A percentile compares a stretch with the other conserved stretches of the same genome.
Evolutionary conservation across 768 basidiomycete genomes (phyloP).

Genomic region (Cystobasidium ongulense): DNA sequence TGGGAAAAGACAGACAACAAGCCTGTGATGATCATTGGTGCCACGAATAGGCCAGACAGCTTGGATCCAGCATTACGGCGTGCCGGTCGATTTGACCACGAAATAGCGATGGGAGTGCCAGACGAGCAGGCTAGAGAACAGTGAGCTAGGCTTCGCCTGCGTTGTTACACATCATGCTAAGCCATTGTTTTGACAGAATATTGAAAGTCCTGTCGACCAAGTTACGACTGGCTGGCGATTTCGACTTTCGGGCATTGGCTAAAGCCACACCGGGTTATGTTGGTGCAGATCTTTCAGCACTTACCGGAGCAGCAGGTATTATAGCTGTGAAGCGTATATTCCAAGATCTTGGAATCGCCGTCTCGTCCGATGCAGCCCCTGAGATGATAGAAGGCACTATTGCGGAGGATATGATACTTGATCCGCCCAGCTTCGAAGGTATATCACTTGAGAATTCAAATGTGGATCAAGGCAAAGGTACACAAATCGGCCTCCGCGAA

Average conservation of each 20-base stretch:
- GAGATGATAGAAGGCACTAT: conserved; percentile 40
- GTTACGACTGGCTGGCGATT: conserved; percentile 74
- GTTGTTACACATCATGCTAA: not conserved
- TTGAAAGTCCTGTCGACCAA: conserved; percentile 74
- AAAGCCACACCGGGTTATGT: conserved; percentile 96
- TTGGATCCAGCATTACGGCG: conserved; percentile 85
- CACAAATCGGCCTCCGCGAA: not conserved
- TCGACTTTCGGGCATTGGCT: conserved; percentile 74
- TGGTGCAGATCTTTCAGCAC: conserved; percentile 81
- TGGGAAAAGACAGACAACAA: conserved; percentile 91
- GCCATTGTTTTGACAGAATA: conserved; percentile 55
- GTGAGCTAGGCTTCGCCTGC: conserved; percentile 50
- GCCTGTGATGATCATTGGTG: conserved; percentile 87
- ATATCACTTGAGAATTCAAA: conserved; percentile 48
- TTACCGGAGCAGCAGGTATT: conserved; percentile 88
- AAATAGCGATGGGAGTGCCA: conserved; percentile 95
- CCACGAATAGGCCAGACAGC: conserved; percentile 91
- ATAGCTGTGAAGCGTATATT: conserved; percentile 96
- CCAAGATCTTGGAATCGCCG: conserved; percentile 57
- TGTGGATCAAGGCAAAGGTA: not conserved
- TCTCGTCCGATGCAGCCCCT: conserved; percentile 50
- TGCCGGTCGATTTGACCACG: conserved; percentile 92
- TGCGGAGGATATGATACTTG: conserved; percentile 26
- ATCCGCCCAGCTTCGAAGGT: conserved; percentile 38
- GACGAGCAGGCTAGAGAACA: conserved; percentile 81